Percentiles rank a stretch among this genome's conserved stretches.
Evolutionary conservation across 2,329 filamentous ascomycete genomes (phyloP).

Genomic region (Paecilomyces niveus): DNA sequence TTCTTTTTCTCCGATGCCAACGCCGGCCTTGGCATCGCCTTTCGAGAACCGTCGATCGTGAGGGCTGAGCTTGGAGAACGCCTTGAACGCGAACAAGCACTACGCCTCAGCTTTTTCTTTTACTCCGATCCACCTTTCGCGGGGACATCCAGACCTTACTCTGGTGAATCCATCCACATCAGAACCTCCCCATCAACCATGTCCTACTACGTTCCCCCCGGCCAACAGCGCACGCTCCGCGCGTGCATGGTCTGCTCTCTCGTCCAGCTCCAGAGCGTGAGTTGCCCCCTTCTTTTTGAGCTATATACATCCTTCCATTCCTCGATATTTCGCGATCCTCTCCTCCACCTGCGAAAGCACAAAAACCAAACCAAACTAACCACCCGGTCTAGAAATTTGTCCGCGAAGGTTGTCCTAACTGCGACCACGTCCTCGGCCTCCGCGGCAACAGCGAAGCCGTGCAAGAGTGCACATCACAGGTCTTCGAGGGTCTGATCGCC

Average conservation of each 20-base stretch:
- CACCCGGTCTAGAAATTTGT: slow-evolving; percentile 62
- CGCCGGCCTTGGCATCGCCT: slow-evolving; percentile 23
- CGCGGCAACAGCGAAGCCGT: slow-evolving; percentile 71
- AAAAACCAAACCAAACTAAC: slow-evolving; percentile 10
- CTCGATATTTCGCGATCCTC: background rate
- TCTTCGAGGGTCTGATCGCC: slow-evolving; percentile 88
- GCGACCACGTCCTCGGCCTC: slow-evolving; percentile 84
- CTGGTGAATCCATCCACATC: slow-evolving; percentile 1
- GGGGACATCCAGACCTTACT: background rate
- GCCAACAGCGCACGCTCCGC: slow-evolving; percentile 77
- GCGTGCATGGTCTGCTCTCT: slow-evolving; percentile 99
- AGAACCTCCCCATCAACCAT: slow-evolving; percentile 14
- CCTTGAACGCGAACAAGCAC: background rate
- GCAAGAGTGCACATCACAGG: slow-evolving; percentile 87
- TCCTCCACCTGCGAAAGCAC: too few species aligned
- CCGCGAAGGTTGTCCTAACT: slow-evolving; percentile 88
- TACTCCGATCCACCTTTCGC: background rate
- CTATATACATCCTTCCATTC: too few species aligned
- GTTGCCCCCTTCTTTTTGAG: slow-evolving; percentile 18
- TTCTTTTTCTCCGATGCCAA: slow-evolving; percentile 6
- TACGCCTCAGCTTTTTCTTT: background rate
- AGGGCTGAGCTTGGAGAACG: slow-evolving; percentile 1
- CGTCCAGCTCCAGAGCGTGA: slow-evolving; percentile 71
- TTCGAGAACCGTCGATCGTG: slow-evolving; percentile 18
- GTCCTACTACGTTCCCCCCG: slow-evolving; percentile 62